Base-by-base conservation (phyloP, 192 early-diverging fungal genomes). In the Coemansia sp. region DNA sequence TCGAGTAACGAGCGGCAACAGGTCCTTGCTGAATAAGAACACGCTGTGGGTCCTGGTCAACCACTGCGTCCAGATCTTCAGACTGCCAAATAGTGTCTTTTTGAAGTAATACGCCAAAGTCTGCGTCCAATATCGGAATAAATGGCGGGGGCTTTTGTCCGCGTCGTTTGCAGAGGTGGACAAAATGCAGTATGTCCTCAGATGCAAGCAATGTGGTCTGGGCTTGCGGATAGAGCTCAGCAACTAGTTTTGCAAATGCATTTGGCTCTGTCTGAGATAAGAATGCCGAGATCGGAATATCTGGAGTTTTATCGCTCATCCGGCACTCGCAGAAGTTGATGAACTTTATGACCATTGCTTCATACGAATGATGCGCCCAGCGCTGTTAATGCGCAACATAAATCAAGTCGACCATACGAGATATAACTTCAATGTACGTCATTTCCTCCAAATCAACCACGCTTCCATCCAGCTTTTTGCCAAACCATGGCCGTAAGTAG, bases 401-500 rank as follows among this genome's bases (percentile, higher is more conserved):
- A 74, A 93, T 64, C 32, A 92, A 82, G 64, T 90, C 88, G 11
- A 93, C 79, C 62, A 93, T 41, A 44, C 94, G 90, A 57, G 81
- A 60, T 14, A 88, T 72, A 17, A 95, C 89, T 58, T 95, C 90
- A 44, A 77, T 74, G 61, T 97, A 97, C 18, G 94, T 94, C 93
- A 97, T 94, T 18, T 93, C 90, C 64, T 88, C 85, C 46, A 97
- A 79, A 62, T 93, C 89, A 18, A 82, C 88, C 38, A 88, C 77
- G 3, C 61, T 62, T 11, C 91, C 90, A 53, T 85, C 81, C 15
- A 78, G 66, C 80, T 92, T 94, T 54, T 81, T 71, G 40, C 91
- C 91, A 71, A 97, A 97, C 94, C 94, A 97, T 11, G 89, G 88
- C 75, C 91, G 91, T 69, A 88, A 88, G 80, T 86, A 93, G 69